These are phyloP conservation scores for Lasiodiplodia citricola DNA, from an alignment of 2,329 filamentous ascomycete species.

Conservation along the genomic window DNA sequence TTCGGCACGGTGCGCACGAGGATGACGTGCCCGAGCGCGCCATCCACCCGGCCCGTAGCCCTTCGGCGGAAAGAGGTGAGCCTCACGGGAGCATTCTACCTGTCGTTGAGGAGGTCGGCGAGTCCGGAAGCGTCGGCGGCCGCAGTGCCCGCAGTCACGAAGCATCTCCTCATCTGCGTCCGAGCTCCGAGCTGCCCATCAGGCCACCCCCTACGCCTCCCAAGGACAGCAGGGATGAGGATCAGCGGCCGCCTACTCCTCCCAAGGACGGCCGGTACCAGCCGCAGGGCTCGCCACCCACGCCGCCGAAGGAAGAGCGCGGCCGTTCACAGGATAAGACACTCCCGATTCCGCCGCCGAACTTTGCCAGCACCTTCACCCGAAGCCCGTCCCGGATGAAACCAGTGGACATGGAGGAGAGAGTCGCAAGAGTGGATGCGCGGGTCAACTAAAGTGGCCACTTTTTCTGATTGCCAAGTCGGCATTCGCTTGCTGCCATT, in stretches of 20 bases:
- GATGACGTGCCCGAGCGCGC: conserved; percentile 67
- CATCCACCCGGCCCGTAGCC: conserved; percentile 63
- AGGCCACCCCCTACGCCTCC: conserved; percentile 53
- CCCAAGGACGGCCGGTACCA: conserved; percentile 41
- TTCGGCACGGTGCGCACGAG: conserved; percentile 52
- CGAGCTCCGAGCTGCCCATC: conserved; percentile 32
- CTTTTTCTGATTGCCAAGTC: conserved; percentile 3
- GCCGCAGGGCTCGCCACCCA: conserved; percentile 40
- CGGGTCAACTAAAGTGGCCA: conserved; percentile 21
- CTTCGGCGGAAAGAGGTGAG: conserved; percentile 61
- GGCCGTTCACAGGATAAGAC: conserved; percentile 40
- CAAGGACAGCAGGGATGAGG: conserved; percentile 42
- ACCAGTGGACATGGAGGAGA: conserved; percentile 26
- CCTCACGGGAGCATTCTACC: conserved; percentile 69
- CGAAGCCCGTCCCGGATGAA: conserved; percentile 30
- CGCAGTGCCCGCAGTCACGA: conserved; percentile 51
- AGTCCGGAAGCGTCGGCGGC: conserved; percentile 70
- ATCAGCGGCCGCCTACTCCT: conserved; percentile 43
- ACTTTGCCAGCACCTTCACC: conserved; percentile 16
- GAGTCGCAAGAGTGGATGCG: conserved; percentile 16
- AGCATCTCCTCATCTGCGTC: conserved; percentile 24
- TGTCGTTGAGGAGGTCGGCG: conserved; percentile 88
- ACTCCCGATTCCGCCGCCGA: conserved; percentile 37
- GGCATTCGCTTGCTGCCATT: conserved; percentile 20
- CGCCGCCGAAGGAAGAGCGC: conserved; percentile 46